Percentiles rank a stretch among this genome's conserved stretches.
These are phyloP conservation scores for Guadua angustifolia DNA, from an alignment of 176 grass and related monocot species.

Conservation along the genomic window DNA sequence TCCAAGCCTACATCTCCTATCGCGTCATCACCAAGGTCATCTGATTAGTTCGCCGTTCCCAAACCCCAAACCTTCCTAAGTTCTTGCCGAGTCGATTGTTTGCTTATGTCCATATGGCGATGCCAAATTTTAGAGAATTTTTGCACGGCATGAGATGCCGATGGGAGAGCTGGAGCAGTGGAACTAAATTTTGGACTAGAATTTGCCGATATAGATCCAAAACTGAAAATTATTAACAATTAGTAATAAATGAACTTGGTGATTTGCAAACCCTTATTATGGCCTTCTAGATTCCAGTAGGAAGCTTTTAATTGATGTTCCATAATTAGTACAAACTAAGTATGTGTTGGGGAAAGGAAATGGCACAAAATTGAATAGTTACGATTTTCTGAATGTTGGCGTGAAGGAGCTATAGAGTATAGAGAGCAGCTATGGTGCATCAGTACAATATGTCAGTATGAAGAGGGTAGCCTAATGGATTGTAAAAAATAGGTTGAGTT, in stretches of 20 bases:
- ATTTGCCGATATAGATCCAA: conserved; percentile 33
- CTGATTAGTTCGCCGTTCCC: conserved; percentile 17
- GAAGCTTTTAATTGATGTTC: background rate
- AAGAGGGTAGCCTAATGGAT: background rate
- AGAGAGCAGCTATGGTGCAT: background rate
- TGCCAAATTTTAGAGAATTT: conserved; percentile 27
- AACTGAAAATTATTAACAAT: background rate
- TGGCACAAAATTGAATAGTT: background rate
- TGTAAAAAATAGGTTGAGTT: background rate
- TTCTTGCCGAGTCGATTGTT: background rate
- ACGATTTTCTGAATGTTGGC: background rate
- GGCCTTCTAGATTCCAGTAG: conserved; percentile 23
- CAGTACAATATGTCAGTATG: background rate
- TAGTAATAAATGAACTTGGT: conserved; percentile 33
- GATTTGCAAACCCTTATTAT: background rate
- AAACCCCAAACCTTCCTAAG: background rate
- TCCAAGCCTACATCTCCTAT: conserved; percentile 98
- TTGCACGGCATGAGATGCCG: conserved; percentile 9
- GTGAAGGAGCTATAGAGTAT: background rate
- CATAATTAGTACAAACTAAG: conserved; percentile 6
- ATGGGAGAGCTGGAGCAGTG: conserved; percentile 21
- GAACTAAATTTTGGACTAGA: conserved; percentile 38
- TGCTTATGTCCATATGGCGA: background rate
- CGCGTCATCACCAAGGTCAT: conserved; percentile 93
- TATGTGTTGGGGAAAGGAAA: background rate